Evolutionary conservation across 352 stramenopile species (phyloP), one percentile per base, ranked within the genome.

Genomic region (Thalassiosira livingstoniorum): DNA sequence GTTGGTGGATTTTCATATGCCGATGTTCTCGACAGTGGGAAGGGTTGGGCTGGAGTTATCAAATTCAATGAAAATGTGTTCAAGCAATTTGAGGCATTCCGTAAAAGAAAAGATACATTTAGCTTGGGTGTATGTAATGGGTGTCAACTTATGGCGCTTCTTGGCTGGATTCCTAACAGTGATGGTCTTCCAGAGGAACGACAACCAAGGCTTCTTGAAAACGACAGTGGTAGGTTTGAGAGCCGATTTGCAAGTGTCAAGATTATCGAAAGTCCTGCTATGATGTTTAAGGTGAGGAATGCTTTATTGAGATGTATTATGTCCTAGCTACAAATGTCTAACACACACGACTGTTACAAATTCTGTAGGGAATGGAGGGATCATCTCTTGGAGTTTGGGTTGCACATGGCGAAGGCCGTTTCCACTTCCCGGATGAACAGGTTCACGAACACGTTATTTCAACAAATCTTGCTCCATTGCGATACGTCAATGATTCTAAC

Each of bases 121-220:
- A 98, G 95, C 87, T 95, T 99, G 21, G 98, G 98, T 65, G 95
- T 99, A 0, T 99, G 98, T 91, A 99, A 99, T 87, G 98, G 98
- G 45, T 99, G 98, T 90, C 98, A 99, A 92, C 96, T 99, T 45
- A 99, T 99, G 97, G 97, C 97, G 42, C 90, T 99, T 37, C 95
- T 99, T 21, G 98, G 98, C 47, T 99, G 97, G 97, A 95, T 99
- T 47, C 95, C 96, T 35, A 92, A 85, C 51, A 86, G 34, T 37
- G 91, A 94, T 66, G 89, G 89, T 60, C 61, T 92, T n/a, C 75
- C 84, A 21, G 87, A 90, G 53, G 79, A 93, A n/a, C 84, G 91
- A 51, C 95, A 97, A 86, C 97, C 98, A 45, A 95, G 98, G 7
- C 98, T 99, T 75, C 94, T 99, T 61, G 96, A 99, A 86, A 99